phyloP scores from a whole-genome alignment of 768 basidiomycete genomes.

The Tremella yokohamensis region DNA sequence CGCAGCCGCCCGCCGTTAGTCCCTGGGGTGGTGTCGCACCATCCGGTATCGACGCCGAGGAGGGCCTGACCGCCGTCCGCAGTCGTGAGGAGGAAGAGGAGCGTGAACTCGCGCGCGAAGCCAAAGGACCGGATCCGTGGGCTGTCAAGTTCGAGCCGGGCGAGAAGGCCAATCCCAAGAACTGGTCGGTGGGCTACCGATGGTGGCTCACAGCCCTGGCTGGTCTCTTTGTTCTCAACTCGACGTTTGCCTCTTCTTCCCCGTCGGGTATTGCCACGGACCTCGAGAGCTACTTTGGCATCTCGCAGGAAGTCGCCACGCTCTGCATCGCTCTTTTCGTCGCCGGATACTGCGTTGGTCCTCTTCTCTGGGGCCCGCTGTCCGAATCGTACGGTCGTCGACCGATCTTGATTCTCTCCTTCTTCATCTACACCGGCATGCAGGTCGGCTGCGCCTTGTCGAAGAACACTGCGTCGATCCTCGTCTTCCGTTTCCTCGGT shows the following conservation, averaged over 20 bases:
- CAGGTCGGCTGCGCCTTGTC: conserved; percentile 53
- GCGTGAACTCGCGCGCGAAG: conserved; percentile 24
- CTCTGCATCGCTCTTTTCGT: conserved; percentile 48
- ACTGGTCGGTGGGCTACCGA: conserved; percentile 44
- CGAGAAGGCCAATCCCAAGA: conserved; percentile 48
- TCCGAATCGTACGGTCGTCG: conserved; percentile 52
- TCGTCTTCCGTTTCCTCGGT: conserved; percentile 53
- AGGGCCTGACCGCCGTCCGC: conserved; percentile 33
- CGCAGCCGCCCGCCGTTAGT: conserved; percentile 32
- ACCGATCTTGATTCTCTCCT: conserved; percentile 51
- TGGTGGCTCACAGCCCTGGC: conserved; percentile 47
- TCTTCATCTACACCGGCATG: conserved; percentile 47
- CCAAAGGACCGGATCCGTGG: conserved; percentile 42
- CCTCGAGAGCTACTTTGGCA: conserved; percentile 36
- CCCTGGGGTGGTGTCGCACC: conserved; percentile 41
- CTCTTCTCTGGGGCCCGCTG: conserved; percentile 50
- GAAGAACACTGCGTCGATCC: conserved; percentile 50
- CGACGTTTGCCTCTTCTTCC: conserved; percentile 48
- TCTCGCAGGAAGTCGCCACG: conserved; percentile 44
- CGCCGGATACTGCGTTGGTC: conserved; percentile 49
- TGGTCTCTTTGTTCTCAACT: conserved; percentile 47
- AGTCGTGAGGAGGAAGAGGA: conserved; percentile 37
- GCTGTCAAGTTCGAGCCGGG: conserved; percentile 47
- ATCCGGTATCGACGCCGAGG: conserved; percentile 34
- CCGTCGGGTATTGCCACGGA: conserved; percentile 45